Percentiles rank a stretch among this genome's conserved stretches.
These are phyloP conservation scores for Penicillium sumatraense DNA, from an alignment of 2,329 filamentous ascomycete genomes.

Conservation along the genomic window DNA sequence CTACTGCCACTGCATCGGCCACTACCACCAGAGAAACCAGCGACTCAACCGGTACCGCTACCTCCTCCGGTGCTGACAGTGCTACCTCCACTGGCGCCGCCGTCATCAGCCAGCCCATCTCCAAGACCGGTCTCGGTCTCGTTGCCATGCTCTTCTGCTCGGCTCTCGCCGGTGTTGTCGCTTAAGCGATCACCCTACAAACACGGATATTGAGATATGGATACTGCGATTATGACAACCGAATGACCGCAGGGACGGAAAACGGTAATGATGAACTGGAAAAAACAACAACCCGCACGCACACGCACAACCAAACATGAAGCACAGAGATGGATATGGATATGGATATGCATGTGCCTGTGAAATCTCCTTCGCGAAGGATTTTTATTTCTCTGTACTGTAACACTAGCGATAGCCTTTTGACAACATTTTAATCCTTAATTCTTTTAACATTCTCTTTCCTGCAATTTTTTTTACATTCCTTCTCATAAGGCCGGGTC, in stretches of 20 bases:
- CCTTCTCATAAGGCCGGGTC: neutral
- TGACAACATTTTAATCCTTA: neutral
- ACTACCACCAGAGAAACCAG: slow-evolving; percentile 15
- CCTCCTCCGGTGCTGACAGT: slow-evolving; percentile 15
- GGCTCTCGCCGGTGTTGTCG: slow-evolving; percentile 31
- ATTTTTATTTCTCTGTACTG: slow-evolving; percentile 9
- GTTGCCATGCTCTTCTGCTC: slow-evolving; percentile 38
- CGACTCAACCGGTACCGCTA: slow-evolving; percentile 2
- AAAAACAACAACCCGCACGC: neutral
- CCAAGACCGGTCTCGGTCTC: slow-evolving; percentile 35
- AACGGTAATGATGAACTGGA: neutral
- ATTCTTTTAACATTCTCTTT: neutral
- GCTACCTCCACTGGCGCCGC: slow-evolving; percentile 27
- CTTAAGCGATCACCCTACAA: slow-evolving; percentile 23
- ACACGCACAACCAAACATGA: neutral
- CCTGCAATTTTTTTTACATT: neutral
- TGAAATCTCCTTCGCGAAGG: neutral
- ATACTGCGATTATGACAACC: slow-evolving; percentile 1
- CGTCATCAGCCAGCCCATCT: slow-evolving; percentile 24
- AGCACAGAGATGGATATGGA: neutral
- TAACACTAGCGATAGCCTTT: slow-evolving; percentile 9
- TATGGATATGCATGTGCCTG: too few species aligned
- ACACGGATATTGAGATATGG: neutral
- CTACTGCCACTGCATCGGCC: slow-evolving; percentile 43
- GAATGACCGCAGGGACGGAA: slow-evolving; percentile 1